Evolutionary conservation across 176 grass and related monocot species (phyloP), one percentile per base, ranked within the genome.

Genomic region (Luzula sylvatica): DNA sequence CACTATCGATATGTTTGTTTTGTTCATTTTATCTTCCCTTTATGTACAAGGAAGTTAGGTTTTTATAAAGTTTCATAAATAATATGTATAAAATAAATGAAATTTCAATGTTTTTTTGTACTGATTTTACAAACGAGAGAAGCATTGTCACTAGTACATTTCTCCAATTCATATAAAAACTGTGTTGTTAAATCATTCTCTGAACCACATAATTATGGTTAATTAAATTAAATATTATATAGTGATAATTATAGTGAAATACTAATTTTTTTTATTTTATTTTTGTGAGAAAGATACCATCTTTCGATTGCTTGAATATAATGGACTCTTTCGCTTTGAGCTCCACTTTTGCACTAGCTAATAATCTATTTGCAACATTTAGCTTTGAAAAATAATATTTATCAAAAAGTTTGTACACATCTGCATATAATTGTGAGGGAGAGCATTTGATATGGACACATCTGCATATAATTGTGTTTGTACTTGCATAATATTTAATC

Each of bases 221-320:
- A 64, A 23, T 49, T 46, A 45, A 30, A 18, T 29, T 15, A 49
- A 20, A 64, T 17, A 64, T 16, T 46, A 22, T 26, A 25, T 11
- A 42, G 20, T 26, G 3, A 25, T 42, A 57, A 40, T 8, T 11
- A 11, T 27, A 23, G 12, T n/a, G 5, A 35, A 35, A 1, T 35
- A 27, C 7, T 48, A 28, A 63, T 1, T 18, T 21, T 18, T 48
- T 14, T 46, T 22, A 32, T 0, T 11, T 7, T 26, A 28, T 24
- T n/a, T n/a, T n/a, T n/a, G n/a, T n/a, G n/a, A n/a, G 69, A 53
- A 25, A 13, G 5, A 5, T 40, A 90, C 93, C 93, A 65, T 85
- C 82, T 98, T 92, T 98, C 54, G 58, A 86, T 82, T 98, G 93
- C 50, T 98, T 73, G 1, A 55, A 80, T 35, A 98, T 98, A 52